These are phyloP conservation scores for Neospermospora avenae DNA, from an alignment of 2,329 filamentous ascomycete species.

Conservation along the genomic window DNA sequence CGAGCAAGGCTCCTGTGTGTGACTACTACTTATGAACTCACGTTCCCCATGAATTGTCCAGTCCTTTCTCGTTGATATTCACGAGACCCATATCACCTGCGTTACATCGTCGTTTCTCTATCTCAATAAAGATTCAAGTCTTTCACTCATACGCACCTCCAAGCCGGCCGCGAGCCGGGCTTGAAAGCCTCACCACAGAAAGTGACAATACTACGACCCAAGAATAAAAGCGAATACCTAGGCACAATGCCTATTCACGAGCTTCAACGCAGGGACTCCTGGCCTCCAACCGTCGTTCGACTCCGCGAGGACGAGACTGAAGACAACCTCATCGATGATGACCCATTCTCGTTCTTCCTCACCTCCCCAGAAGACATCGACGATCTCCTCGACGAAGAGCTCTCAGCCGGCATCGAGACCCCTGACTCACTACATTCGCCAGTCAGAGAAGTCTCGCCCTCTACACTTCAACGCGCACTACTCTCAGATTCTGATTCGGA, in stretches of 20 bases:
- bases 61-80: slow-evolving; percentile 13
- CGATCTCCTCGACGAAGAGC: slow-evolving; percentile 28
- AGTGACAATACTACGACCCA: background rate
- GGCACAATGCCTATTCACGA: slow-evolving; percentile 32
- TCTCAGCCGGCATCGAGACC: slow-evolving; percentile 35
- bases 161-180: slow-evolving; percentile 35
- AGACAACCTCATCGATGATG: slow-evolving; percentile 31
- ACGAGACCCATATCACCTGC: background rate
- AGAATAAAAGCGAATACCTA: background rate
- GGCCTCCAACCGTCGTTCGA: slow-evolving; percentile 35
- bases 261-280: slow-evolving; percentile 34
- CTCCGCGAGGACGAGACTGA: slow-evolving; percentile 21
- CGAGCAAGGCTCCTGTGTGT: slow-evolving; percentile 24
- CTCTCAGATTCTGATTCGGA: slow-evolving; percentile 18
- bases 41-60: slow-evolving; percentile 12
- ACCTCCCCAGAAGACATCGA: slow-evolving; percentile 33
- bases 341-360: slow-evolving; percentile 37
- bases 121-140: background rate
- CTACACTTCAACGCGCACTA: slow-evolving; percentile 26
- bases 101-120: slow-evolving; percentile 1
- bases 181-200: background rate
- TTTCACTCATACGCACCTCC: slow-evolving; percentile 18
- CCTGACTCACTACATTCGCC: slow-evolving; percentile 20
- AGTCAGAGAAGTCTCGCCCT: slow-evolving; percentile 33
- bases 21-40: slow-evolving; percentile 27